Percentiles rank a stretch among this genome's conserved stretches.
Evolutionary conservation across 2,329 filamentous ascomycete genomes (phyloP).

Genomic region (Fusarium albidum): DNA sequence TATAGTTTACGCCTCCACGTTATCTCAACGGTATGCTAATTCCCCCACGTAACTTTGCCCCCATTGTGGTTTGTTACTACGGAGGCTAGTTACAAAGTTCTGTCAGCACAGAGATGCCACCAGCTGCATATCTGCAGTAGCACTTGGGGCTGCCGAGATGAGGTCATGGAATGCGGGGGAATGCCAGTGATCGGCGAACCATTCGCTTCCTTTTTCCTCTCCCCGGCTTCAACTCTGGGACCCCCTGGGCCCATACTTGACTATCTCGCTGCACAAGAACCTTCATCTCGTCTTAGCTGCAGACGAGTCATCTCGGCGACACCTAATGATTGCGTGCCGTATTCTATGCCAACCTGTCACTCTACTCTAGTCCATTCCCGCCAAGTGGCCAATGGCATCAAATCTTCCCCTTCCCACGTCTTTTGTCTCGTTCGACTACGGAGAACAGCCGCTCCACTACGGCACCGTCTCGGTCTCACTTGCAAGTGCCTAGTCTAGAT

Average conservation of each 20-base stretch:
- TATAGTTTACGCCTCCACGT: conserved; percentile 23
- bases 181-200: conserved; percentile 34
- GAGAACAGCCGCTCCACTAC: neutral
- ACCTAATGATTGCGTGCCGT: conserved; percentile 3
- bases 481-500: neutral
- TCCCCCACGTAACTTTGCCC: conserved; percentile 3
- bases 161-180: conserved; percentile 48
- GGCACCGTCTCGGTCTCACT: conserved; percentile 1
- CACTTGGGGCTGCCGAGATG: conserved; percentile 41
- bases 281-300: conserved; percentile 15
- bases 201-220: conserved; percentile 7
- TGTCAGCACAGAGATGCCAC: conserved; percentile 10
- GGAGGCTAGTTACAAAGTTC: conserved; percentile 22
- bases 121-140: conserved; percentile 30
- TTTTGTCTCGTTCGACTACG: neutral
- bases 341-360: conserved; percentile 2
- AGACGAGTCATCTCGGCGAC: conserved; percentile 5
- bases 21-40: conserved; percentile 29
- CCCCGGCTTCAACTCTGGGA: conserved; percentile 11
- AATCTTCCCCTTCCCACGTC: neutral
- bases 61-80: neutral
- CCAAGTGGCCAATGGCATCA: conserved; percentile 16
- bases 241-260: too few species aligned
- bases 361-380: conserved; percentile 6
- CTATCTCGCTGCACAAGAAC: neutral